These are phyloP conservation scores for Cyphellophora europaea DNA, from an alignment of 2,329 filamentous ascomycete species.

Conservation along the genomic window DNA sequence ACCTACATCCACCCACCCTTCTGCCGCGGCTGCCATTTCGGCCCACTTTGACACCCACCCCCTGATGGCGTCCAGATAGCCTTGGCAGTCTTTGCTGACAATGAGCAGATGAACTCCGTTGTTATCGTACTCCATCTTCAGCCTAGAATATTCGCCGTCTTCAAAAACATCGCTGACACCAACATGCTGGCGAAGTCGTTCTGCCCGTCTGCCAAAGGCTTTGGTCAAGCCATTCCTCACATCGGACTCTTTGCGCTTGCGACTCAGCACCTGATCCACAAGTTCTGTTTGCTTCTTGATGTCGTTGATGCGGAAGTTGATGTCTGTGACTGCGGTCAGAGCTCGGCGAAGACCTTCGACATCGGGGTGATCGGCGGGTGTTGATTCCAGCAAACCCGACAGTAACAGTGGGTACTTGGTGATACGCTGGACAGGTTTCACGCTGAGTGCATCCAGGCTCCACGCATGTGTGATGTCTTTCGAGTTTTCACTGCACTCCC, in stretches of 20 bases:
- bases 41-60: constrained; percentile 74
- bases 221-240: constrained; percentile 76
- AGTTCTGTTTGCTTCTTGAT: constrained; percentile 91
- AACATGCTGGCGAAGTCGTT: constrained; percentile 69
- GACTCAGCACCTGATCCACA: constrained; percentile 74
- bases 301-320: constrained; percentile 71
- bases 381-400: constrained; percentile 67
- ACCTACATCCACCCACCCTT: constrained; percentile 63
- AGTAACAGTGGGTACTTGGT: constrained; percentile 89
- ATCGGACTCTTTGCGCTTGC: constrained; percentile 82
- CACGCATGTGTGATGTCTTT: constrained; percentile 88
- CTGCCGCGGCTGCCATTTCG: constrained; percentile 70
- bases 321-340: constrained; percentile 56
- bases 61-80: constrained; percentile 73
- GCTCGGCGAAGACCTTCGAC: constrained; percentile 60
- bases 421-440: constrained; percentile 92
- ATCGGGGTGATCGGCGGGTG: constrained; percentile 76
- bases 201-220: constrained; percentile 78
- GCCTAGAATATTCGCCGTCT: constrained; percentile 69
- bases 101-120: constrained; percentile 90
- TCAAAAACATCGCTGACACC: constrained; percentile 59
- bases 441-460: constrained; percentile 90
- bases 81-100: constrained; percentile 86
- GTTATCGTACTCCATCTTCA: constrained; percentile 80
- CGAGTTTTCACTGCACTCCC: constrained; percentile 85